Conservation (phyloP, 495 filamentous ascomycete species). For the Pyronema domesticum region DNA sequence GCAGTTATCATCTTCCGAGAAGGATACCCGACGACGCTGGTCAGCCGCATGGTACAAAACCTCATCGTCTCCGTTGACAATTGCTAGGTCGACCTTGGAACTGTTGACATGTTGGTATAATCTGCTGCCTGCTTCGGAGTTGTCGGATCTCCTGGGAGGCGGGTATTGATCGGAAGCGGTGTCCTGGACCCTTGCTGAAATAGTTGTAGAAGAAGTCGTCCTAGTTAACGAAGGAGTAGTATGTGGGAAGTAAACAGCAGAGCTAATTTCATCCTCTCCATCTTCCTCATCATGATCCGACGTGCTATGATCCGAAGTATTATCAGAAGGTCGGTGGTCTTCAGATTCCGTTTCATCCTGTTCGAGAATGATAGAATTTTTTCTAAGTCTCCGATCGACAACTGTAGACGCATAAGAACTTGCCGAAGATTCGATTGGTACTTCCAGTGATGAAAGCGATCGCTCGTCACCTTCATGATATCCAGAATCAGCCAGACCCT, state of each 20-base stretch:
- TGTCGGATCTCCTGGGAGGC: neutral
- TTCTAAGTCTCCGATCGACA: conserved; percentile 5
- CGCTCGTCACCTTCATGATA: conserved; percentile 1
- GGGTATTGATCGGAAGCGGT: neutral
- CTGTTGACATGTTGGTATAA: neutral
- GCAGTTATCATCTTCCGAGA: conserved; percentile 22
- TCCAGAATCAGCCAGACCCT: conserved; percentile 4
- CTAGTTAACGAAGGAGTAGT: conserved; percentile 35
- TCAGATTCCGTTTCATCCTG: conserved; percentile 21
- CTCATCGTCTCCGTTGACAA: conserved; percentile 22
- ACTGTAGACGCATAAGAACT: conserved; percentile 4
- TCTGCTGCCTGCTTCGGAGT: neutral
- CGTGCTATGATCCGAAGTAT: conserved; percentile 6
- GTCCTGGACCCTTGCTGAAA: neutral
- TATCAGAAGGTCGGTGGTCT: conserved; percentile 4
- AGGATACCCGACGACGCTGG: conserved; percentile 7
- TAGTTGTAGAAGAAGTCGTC: neutral
- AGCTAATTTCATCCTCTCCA: conserved; percentile 84
- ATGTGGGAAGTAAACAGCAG: conserved; percentile 85
- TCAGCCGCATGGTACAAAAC: conserved; percentile 15
- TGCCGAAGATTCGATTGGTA: conserved; percentile 5
- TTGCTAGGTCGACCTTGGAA: conserved; percentile 15
- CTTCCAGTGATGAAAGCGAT: neutral
- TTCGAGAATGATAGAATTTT: conserved; percentile 13
- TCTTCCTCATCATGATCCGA: conserved; percentile 35